These are phyloP conservation scores for Sclerotinia subarctica DNA, from an alignment of 2,329 filamentous ascomycete species.

Conservation along the genomic window DNA sequence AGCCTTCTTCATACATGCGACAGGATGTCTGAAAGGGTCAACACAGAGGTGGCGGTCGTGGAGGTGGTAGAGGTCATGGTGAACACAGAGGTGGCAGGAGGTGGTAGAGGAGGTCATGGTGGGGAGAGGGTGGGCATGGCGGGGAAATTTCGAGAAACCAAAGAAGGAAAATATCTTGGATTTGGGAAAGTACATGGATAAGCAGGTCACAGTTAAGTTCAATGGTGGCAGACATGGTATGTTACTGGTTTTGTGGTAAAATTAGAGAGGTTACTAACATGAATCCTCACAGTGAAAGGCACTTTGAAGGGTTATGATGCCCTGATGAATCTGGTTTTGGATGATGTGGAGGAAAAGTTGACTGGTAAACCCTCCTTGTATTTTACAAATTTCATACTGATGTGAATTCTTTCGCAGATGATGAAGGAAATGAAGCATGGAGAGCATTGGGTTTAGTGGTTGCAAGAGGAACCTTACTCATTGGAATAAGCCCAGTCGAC, in stretches of 20 bases:
- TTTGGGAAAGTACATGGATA: slow-evolving; percentile 93
- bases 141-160: slow-evolving; percentile 63
- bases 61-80: slow-evolving; percentile 21
- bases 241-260: slow-evolving; percentile 30
- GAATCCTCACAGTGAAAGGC: slow-evolving; percentile 63
- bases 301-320: slow-evolving; percentile 94
- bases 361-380: slow-evolving; percentile 59
- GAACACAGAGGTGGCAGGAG: slow-evolving; percentile 25
- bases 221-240: slow-evolving; percentile 88
- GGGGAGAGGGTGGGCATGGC: slow-evolving; percentile 45
- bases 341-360: slow-evolving; percentile 88
- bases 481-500: slow-evolving; percentile 87
- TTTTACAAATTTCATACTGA: slow-evolving; percentile 5
- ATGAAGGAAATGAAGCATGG: slow-evolving; percentile 79
- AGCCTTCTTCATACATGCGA: slow-evolving; percentile 16
- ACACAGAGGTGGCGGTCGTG: slow-evolving; percentile 26
- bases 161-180: slow-evolving; percentile 99
- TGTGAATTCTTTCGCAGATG: slow-evolving; percentile 56
- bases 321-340: slow-evolving; percentile 95
- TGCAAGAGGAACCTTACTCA: slow-evolving; percentile 85
- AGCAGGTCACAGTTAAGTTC: slow-evolving; percentile 93
- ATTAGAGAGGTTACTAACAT: background rate
- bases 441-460: slow-evolving; percentile 72
- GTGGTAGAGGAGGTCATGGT: slow-evolving; percentile 37
- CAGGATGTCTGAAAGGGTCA: slow-evolving; percentile 28